Conservation (phyloP, 805 yeast genomes). For the Wickerhamomyces chambardii region DNA sequence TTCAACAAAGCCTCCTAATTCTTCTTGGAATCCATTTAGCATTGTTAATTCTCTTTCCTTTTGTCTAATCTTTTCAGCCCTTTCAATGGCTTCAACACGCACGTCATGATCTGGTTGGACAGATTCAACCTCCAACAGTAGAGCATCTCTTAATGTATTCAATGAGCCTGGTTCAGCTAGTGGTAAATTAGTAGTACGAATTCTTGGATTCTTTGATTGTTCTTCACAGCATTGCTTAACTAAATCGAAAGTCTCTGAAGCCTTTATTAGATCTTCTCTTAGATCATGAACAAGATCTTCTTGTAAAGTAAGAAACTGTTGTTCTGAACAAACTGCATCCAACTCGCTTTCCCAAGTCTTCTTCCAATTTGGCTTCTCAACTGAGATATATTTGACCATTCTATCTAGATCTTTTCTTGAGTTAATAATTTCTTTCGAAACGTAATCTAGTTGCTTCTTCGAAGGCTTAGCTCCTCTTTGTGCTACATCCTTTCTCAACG, state of each 20-base stretch:
- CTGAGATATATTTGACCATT: slow-evolving; percentile 51
- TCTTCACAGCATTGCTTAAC: slow-evolving; percentile 79
- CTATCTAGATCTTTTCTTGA: slow-evolving; percentile 44
- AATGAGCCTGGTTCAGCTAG: slow-evolving; percentile 58
- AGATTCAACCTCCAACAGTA: slow-evolving; percentile 70
- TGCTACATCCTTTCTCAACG: slow-evolving; percentile 83
- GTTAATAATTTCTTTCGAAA: slow-evolving; percentile 51
- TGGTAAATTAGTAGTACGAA: slow-evolving; percentile 26
- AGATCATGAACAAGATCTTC: slow-evolving; percentile 78
- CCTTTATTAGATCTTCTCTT: slow-evolving; percentile 71
- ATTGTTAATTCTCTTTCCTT: slow-evolving; percentile 52
- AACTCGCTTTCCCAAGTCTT: slow-evolving; percentile 87
- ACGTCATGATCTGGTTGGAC: slow-evolving; percentile 78
- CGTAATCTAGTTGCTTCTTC: slow-evolving; percentile 58
- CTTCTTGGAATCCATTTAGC: slow-evolving; percentile 70
- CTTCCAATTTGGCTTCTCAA: slow-evolving; percentile 82
- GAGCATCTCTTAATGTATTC: slow-evolving; percentile 61
- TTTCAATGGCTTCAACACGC: slow-evolving; percentile 80
- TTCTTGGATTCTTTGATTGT: slow-evolving; percentile 53
- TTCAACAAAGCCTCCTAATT: slow-evolving; percentile 76
- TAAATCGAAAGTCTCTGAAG: slow-evolving; percentile 71
- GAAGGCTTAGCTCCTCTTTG: slow-evolving; percentile 81
- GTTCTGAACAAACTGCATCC: slow-evolving; percentile 88
- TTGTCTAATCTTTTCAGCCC: slow-evolving; percentile 75
- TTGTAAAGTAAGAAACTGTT: slow-evolving; percentile 83